Evolutionary conservation across 2,329 filamentous ascomycete species (phyloP).

Genomic region (Dactylellina leptospora): DNA sequence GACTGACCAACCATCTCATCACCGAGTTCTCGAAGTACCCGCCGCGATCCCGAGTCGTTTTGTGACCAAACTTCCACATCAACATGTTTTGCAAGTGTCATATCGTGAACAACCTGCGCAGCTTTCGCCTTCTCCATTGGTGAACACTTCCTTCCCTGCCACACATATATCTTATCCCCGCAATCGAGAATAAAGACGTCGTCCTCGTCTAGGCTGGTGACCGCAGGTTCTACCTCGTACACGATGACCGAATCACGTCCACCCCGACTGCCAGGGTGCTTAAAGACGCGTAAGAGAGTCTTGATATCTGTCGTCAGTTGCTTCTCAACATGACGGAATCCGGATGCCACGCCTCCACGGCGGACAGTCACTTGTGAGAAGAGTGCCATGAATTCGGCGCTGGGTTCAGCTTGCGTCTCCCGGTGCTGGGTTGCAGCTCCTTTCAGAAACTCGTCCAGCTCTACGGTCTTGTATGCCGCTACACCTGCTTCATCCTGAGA

Average conservation of each 20-base stretch:
- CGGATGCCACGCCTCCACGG: not conserved
- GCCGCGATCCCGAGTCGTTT: not conserved
- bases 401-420: not conserved
- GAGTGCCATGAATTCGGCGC: not conserved
- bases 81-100: slow-evolving; percentile 5
- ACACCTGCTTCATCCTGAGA: slow-evolving; percentile 10
- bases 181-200: slow-evolving; percentile 10
- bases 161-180: slow-evolving; percentile 10
- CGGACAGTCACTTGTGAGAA: not conserved
- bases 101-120: slow-evolving; percentile 5
- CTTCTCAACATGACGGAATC: slow-evolving; percentile 2
- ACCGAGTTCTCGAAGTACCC: not conserved
- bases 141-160: slow-evolving; percentile 6
- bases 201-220: not conserved
- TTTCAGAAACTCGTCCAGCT: slow-evolving; percentile 9
- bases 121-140: slow-evolving; percentile 14
- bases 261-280: not conserved
- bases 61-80: slow-evolving; percentile 7
- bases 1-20: not conserved
- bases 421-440: slow-evolving; percentile 4
- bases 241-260: slow-evolving; percentile 1
- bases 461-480: slow-evolving; percentile 12
- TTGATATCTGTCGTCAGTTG: not conserved
- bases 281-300: slow-evolving; percentile 3
- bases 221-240: not conserved